These are phyloP conservation scores for Populus trichocarpa DNA, from an alignment of 441 rosid genomes.

Conservation along the genomic window DNA sequence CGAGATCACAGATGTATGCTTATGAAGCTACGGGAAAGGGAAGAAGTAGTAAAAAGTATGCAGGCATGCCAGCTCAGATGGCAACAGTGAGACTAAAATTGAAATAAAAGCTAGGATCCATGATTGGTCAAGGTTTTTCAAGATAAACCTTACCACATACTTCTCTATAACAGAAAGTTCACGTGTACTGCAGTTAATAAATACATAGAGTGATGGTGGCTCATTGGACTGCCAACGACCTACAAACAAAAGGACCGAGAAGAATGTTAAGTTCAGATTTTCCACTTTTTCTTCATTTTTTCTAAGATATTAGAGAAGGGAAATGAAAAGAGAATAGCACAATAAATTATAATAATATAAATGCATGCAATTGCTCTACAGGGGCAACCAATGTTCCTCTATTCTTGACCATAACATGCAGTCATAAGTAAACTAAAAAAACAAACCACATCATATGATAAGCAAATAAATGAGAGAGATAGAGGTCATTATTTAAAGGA, in stretches of 20 bases:
- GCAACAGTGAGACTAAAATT: not conserved
- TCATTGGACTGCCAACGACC: slow-evolving; percentile 76
- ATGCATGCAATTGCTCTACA: not conserved
- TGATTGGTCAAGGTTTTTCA: slow-evolving; percentile 3
- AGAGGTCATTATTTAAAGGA: not conserved
- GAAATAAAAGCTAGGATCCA: slow-evolving; percentile 11
- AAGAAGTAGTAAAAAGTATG: not conserved
- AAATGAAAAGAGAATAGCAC: not conserved
- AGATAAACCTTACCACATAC: slow-evolving; percentile 66
- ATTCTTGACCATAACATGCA: not conserved
- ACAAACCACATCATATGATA: not conserved
- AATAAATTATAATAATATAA: not conserved
- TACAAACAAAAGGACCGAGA: slow-evolving; percentile 31
- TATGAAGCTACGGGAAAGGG: not conserved
- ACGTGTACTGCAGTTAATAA: slow-evolving; percentile 82
- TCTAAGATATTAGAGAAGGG: not conserved
- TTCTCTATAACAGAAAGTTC: slow-evolving; percentile 84
- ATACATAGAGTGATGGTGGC: slow-evolving; percentile 75
- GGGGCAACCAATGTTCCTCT: not conserved
- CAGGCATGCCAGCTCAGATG: not conserved
- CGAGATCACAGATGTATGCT: not conserved
- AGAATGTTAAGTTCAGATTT: slow-evolving; percentile 14
- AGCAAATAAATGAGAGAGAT: not conserved
- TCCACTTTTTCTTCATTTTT: not conserved
- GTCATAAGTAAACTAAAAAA: too few species aligned